Percentiles rank a stretch among this genome's conserved stretches.
Evolutionary conservation across 768 basidiomycete genomes (phyloP).

Genomic region (Fomitopsis pulvina): DNA sequence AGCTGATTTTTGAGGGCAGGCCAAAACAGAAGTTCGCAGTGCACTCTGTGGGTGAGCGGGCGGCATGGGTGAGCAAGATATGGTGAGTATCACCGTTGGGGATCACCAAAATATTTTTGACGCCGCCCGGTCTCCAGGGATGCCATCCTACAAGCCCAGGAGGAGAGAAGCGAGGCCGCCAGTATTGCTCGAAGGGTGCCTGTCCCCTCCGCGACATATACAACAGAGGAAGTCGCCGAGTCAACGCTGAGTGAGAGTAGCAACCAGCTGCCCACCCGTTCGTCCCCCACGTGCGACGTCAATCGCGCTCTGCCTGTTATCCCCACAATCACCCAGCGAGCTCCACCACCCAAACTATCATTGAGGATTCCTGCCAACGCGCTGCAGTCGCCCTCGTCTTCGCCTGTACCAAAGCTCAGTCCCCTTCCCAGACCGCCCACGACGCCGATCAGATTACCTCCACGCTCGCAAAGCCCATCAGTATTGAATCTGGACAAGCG

Average conservation of each 20-base stretch:
- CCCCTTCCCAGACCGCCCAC: slow-evolving; percentile 14
- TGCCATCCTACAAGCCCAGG: slow-evolving; percentile 38
- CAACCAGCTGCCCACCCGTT: neutral
- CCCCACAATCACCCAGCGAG: slow-evolving; percentile 4
- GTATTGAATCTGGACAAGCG: slow-evolving; percentile 52
- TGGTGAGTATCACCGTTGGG: slow-evolving; percentile 45
- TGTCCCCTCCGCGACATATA: neutral
- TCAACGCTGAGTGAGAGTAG: neutral
- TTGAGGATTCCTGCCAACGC: neutral
- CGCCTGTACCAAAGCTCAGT: slow-evolving; percentile 1
- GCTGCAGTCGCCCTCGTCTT: neutral
- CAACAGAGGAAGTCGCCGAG: slow-evolving; percentile 2
- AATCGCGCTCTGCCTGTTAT: slow-evolving; percentile 11
- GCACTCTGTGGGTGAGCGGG: slow-evolving; percentile 52
- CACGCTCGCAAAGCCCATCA: slow-evolving; percentile 45
- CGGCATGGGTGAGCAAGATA: slow-evolving; percentile 68
- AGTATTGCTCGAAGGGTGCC: neutral
- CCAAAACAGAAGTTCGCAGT: slow-evolving; percentile 57
- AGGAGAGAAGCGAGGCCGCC: slow-evolving; percentile 10
- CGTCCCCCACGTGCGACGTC: neutral
- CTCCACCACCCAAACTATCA: slow-evolving; percentile 24
- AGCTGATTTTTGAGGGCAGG: slow-evolving; percentile 51
- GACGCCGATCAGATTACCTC: slow-evolving; percentile 17
- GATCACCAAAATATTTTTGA: neutral
- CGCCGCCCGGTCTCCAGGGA: slow-evolving; percentile 39